Evolutionary conservation across 306 rosid genomes (phyloP), one percentile per base, ranked within the genome.

Genomic region (Vigna nakashimae): DNA sequence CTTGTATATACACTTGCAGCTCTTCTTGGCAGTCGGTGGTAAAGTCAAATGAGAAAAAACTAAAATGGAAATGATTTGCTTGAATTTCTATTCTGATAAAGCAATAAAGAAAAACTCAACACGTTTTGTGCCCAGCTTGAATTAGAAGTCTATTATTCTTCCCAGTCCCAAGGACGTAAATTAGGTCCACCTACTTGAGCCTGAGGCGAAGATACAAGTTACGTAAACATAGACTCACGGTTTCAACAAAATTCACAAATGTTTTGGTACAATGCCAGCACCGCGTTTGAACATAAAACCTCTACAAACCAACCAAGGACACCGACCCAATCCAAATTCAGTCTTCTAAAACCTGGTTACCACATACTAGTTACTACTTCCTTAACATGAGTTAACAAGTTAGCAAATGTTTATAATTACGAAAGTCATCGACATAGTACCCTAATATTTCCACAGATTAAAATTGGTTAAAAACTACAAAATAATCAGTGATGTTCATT

Each of bases 281-380:
- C 57, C 30, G 42, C 51, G 10, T 79, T 62, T 63, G 26, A 51
- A 62, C 73, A 64, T 30, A 34, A 30, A 30, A 28, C 42, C 53
- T 55, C 83, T 14, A 73, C 73, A 16, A 55, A 80, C 70, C 56
- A 28, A 65, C 72, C 32, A 66, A 56, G 66, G 53, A 59, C 49
- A 17, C 3, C 13, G 48, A 15, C 28, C 20, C 34, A 30, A 30
- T 30, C 34, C 34, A 30, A 30, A 3, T 30, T 30, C 34, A 4
- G 34, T 30, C 34, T 30, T 30, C 34, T 30, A 30, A 30, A 30
- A 30, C 34, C 34, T 3, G 34, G 34, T 3, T 30, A 30, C 34
- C 34, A 30, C 34, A 30, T 30, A 30, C 34, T 30, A 4, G 13
- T 9, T 42, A 42, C 13, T 42, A 11, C 53, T 64, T 79, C 58